phyloP scores from a whole-genome alignment of 805 yeast species.

The Candida sanyiensis region DNA sequence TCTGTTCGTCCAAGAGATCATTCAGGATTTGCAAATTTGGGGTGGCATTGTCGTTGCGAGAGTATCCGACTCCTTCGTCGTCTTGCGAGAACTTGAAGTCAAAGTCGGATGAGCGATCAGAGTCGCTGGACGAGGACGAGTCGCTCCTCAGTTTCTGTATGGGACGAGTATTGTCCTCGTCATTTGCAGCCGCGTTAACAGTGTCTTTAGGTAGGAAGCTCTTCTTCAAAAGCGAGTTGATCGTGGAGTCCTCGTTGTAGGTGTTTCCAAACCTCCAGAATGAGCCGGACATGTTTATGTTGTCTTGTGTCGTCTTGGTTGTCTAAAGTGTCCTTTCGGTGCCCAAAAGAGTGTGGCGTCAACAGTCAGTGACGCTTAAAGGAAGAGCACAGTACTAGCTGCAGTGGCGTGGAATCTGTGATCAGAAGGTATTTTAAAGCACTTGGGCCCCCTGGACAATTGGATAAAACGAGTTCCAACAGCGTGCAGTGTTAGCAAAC shows the following conservation, averaged over 20 bases:
- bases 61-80: conserved; percentile 25
- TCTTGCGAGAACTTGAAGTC: conserved; percentile 16
- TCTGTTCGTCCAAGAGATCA: conserved; percentile 69
- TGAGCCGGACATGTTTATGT: conserved; percentile 35
- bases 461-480: too few relatives aligned
- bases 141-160: conserved; percentile 21
- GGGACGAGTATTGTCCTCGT: not conserved
- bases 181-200: conserved; percentile 21
- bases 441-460: too few relatives aligned
- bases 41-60: conserved; percentile 27
- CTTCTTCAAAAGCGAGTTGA: conserved; percentile 40
- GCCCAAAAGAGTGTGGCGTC: too few relatives aligned
- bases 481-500: too few relatives aligned
- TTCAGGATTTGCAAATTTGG: conserved; percentile 41
- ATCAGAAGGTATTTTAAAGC: too few relatives aligned
- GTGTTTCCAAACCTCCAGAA: conserved; percentile 61
- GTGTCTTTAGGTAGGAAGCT: conserved; percentile 40
- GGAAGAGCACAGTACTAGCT: too few relatives aligned
- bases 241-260: conserved; percentile 48
- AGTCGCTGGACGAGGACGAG: conserved; percentile 18
- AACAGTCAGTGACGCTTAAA: too few relatives aligned
- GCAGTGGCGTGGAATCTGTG: too few relatives aligned
- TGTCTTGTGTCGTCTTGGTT: too few relatives aligned
- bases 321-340: too few relatives aligned
- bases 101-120: conserved; percentile 13